A percentile compares a stretch with the other conserved stretches of the same genome.
Conservation (phyloP, 83 land plant species). For the Larix sibirica region DNA sequence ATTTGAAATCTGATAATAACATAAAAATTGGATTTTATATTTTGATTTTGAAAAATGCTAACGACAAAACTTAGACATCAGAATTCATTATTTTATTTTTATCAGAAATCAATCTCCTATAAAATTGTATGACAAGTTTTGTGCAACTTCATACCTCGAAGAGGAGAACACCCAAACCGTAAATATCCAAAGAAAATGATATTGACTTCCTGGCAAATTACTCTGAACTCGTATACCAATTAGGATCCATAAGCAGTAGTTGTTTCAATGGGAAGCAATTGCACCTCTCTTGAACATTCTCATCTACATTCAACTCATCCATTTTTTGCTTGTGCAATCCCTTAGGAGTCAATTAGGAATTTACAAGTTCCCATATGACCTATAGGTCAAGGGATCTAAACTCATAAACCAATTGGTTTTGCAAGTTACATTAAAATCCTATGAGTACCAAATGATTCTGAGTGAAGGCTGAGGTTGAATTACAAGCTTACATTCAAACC, state of each 20-base stretch:
- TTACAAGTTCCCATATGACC: too few species aligned
- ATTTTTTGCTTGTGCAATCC: constrained; percentile 9
- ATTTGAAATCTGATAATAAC: too few species aligned
- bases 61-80: background rate
- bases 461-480: too few species aligned
- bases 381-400: too few species aligned
- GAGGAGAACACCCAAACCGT: constrained; percentile 84
- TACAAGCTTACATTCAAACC: too few species aligned
- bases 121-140: background rate
- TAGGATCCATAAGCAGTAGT: constrained; percentile 71
- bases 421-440: too few species aligned
- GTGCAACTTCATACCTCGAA: constrained; percentile 65
- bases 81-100: background rate
- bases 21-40: too few species aligned
- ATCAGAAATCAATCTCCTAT: background rate
- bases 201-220: constrained; percentile 54
- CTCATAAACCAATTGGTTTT: too few species aligned
- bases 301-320: background rate
- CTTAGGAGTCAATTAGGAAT: too few species aligned
- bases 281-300: constrained; percentile 28
- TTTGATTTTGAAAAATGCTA: background rate
- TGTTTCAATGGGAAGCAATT: constrained; percentile 67
- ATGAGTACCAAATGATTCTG: too few species aligned
- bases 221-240: constrained; percentile 95
- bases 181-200: constrained; percentile 85